Base-by-base conservation (phyloP, 345 rosid genomes). In the Gossypium longicalyx region DNA sequence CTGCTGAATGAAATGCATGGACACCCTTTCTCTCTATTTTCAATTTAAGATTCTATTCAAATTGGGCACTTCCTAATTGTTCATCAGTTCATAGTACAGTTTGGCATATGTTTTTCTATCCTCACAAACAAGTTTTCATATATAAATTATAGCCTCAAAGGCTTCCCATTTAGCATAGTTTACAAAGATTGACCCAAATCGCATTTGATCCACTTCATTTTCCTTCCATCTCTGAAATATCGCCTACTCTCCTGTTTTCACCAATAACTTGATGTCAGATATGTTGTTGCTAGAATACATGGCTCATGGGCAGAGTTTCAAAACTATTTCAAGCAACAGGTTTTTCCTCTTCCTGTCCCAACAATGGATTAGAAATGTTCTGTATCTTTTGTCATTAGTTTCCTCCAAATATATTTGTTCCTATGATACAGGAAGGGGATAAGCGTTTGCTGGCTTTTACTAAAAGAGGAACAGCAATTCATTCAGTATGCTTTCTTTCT, bases 361-460 rank as follows among this genome's bases (percentile, higher is more conserved):
- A 15, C 16, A 9, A 38, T 23, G 61, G 34, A 25, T 61, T 69
- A 38, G 15, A 38, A 51, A 25, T 49, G 43, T 45, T n/a, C 49
- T 43, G 5, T 27, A 34, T 17, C 10, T 48, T 61, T 64, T 71
- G n/a, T 34, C 7, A 60, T 54, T 19, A 22, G 3, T 66, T 72
- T 71, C 48, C 61, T 41, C 54, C 29, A 9, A 22, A n/a, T 47
- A 19, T 60, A 61, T 49, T 71, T 74, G 52, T 67, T 76, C 72
- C 10, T 71, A 67, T 70, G 62, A 15, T 77, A 69, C 78, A 91
- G 97, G 97, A 88, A 79, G 98, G 97, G 44, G 82, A 87, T 73
- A 94, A 92, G 81, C 86, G 97, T 48, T 72, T 94, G 92, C 80
- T 92, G 51, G 98, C 97, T 81, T 89, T 92, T 77, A 94, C 98